Evolutionary conservation across 2,329 filamentous ascomycete genomes (phyloP).

Genomic region (Xylariaceae sp.): DNA sequence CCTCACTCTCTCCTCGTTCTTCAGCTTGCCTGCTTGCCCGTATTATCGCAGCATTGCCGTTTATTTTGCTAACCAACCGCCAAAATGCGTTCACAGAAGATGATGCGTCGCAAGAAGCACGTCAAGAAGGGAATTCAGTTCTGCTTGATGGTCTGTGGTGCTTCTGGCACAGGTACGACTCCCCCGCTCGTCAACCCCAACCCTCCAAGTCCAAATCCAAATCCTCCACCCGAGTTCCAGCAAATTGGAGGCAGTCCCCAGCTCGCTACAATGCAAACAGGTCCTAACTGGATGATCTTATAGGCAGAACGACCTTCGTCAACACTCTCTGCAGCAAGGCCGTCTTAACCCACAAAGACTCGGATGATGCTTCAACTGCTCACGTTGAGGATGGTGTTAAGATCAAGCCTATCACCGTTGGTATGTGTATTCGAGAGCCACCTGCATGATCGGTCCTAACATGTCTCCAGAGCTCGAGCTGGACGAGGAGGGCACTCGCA

Average conservation of each 20-base stretch:
- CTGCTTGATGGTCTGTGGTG: slow-evolving; percentile 99
- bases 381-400: slow-evolving; percentile 95
- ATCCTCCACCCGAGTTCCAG: background rate
- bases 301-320: slow-evolving; percentile 96
- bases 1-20: slow-evolving; percentile 4
- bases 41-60: background rate
- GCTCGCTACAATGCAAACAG: background rate
- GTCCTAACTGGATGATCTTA: slow-evolving; percentile 17
- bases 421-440: slow-evolving; percentile 47
- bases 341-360: slow-evolving; percentile 86
- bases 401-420: slow-evolving; percentile 97
- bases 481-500: slow-evolving; percentile 96
- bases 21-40: background rate
- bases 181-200: slow-evolving; percentile 14
- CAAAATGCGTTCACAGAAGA: slow-evolving; percentile 56
- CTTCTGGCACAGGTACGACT: slow-evolving; percentile 87
- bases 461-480: slow-evolving; percentile 70
- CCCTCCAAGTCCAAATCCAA: background rate
- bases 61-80: slow-evolving; percentile 23
- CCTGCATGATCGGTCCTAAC: slow-evolving; percentile 22
- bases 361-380: slow-evolving; percentile 81
- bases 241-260: slow-evolving; percentile 6
- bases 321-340: slow-evolving; percentile 97
- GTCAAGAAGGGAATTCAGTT: slow-evolving; percentile 99
- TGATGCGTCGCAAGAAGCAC: slow-evolving; percentile 99